Conservation (phyloP, 306 rosid genomes). For the Geum urbanum region DNA sequence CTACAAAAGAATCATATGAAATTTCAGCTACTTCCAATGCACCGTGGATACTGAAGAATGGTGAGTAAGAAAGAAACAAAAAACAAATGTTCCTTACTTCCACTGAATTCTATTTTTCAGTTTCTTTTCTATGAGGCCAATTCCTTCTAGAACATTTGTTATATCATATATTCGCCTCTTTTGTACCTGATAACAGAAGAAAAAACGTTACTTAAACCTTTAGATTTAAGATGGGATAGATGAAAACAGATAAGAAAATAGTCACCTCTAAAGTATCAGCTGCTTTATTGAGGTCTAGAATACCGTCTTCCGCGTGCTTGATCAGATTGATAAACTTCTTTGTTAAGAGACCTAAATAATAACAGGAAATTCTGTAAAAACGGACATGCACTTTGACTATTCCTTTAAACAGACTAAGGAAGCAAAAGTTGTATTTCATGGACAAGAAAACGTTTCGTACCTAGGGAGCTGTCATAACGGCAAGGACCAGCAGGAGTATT, state of each 20-base stretch:
- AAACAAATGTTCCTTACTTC: conserved; percentile 56
- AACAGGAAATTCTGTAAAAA: conserved; percentile 20
- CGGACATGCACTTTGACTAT: neutral
- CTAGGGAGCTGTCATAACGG: conserved; percentile 95
- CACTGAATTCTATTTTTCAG: conserved; percentile 97
- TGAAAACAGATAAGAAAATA: conserved; percentile 21
- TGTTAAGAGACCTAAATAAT: conserved; percentile 70
- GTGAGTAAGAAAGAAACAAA: conserved; percentile 13
- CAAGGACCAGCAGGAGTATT: conserved; percentile 96
- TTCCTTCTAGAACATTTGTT: conserved; percentile 98
- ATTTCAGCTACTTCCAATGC: conserved; percentile 23
- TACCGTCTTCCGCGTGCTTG: conserved; percentile 83
- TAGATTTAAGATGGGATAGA: conserved; percentile 24
- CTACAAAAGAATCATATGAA: conserved; percentile 44
- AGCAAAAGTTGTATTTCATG: conserved; percentile 7
- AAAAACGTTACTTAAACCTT: conserved; percentile 21
- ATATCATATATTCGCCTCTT: conserved; percentile 96
- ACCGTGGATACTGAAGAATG: conserved; percentile 11
- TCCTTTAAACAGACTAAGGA: neutral
- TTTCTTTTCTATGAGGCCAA: conserved; percentile 97
- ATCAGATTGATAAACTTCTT: conserved; percentile 90
- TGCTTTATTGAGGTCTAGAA: conserved; percentile 78
- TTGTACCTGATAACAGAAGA: conserved; percentile 64
- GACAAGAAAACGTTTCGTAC: conserved; percentile 38
- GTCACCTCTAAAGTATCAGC: conserved; percentile 92